Evolutionary conservation across 2,329 filamentous ascomycete species (phyloP).

Genomic region (Aspergillus sp.): DNA sequence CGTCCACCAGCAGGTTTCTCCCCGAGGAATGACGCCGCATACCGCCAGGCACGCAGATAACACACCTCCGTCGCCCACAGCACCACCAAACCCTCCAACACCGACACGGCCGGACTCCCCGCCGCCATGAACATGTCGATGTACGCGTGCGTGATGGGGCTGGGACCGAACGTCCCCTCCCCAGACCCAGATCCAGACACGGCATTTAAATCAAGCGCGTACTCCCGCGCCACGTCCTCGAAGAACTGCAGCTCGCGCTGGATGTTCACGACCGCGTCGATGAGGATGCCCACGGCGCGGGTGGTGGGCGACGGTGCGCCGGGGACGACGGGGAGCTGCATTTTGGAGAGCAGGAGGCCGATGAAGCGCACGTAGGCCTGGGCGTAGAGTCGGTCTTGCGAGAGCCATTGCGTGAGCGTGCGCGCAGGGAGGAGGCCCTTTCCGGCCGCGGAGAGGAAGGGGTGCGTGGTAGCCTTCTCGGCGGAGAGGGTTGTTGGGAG

Average conservation of each 20-base stretch:
- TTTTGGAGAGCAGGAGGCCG: constrained; percentile 61
- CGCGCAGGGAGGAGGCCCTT: constrained; percentile 58
- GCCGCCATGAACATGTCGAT: constrained; percentile 60
- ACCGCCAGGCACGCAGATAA: constrained; percentile 60
- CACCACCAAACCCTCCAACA: constrained; percentile 69
- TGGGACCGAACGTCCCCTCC: background rate
- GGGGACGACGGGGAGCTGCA: constrained; percentile 51
- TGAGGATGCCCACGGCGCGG: constrained; percentile 60
- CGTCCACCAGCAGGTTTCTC: constrained; percentile 19
- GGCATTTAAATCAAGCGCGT: constrained; percentile 52
- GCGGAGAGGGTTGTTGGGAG: constrained; percentile 55
- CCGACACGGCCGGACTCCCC: constrained; percentile 47
- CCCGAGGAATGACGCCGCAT: constrained; percentile 35
- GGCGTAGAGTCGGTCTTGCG: constrained; percentile 69
- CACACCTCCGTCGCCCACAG: constrained; percentile 73
- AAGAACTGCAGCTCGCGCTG: constrained; percentile 67
- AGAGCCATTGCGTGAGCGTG: constrained; percentile 63
- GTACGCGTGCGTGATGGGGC: constrained; percentile 48
- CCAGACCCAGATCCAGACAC: constrained; percentile 31
- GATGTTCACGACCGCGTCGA: constrained; percentile 64
- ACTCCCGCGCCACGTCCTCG: constrained; percentile 60
- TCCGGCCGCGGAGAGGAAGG: constrained; percentile 65
- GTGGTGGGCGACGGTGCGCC: constrained; percentile 44
- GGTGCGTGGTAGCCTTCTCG: constrained; percentile 59
- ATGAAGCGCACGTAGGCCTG: constrained; percentile 68